Conservation (phyloP, 768 basidiomycete genomes). For the Rhodosporidiobolus odoratus region DNA sequence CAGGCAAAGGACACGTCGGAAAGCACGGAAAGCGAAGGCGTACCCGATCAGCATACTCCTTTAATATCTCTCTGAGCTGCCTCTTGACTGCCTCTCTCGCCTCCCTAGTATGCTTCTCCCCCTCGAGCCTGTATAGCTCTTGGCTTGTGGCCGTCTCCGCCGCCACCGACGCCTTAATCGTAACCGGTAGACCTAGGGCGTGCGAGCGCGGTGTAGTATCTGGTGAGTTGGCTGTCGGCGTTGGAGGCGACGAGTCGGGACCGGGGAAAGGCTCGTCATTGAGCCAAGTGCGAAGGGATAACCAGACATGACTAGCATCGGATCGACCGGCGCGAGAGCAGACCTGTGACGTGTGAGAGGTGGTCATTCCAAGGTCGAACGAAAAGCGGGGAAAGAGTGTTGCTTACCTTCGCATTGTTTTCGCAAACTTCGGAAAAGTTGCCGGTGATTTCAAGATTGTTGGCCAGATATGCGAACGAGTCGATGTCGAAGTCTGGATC, state of each 20-base stretch:
- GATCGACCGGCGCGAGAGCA: slow-evolving; percentile 11
- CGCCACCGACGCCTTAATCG: too few relatives aligned
- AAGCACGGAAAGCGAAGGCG: neutral
- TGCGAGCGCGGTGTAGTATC: neutral
- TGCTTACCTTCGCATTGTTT: slow-evolving; percentile 19
- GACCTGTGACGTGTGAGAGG: neutral
- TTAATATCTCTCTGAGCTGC: slow-evolving; percentile 16
- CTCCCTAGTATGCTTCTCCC: neutral
- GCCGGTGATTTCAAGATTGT: slow-evolving; percentile 14
- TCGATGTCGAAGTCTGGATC: slow-evolving; percentile 31
- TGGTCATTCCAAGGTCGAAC: neutral
- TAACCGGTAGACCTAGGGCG: neutral
- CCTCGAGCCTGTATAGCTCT: slow-evolving; percentile 3
- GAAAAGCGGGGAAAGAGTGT: neutral
- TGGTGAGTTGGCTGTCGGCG: neutral
- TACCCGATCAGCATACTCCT: slow-evolving; percentile 34
- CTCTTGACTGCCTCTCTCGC: slow-evolving; percentile 19
- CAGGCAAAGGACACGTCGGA: too few relatives aligned
- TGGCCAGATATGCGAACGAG: slow-evolving; percentile 27
- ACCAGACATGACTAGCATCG: slow-evolving; percentile 34
- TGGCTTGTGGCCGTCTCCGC: neutral
- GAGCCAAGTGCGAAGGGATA: slow-evolving; percentile 30
- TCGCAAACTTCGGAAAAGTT: slow-evolving; percentile 29
- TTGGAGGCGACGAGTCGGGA: slow-evolving; percentile 6
- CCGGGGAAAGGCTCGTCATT: slow-evolving; percentile 6